Conservation (phyloP, 1,284 basidiomycete genomes). For the Kalmanozyma brasiliensis region DNA sequence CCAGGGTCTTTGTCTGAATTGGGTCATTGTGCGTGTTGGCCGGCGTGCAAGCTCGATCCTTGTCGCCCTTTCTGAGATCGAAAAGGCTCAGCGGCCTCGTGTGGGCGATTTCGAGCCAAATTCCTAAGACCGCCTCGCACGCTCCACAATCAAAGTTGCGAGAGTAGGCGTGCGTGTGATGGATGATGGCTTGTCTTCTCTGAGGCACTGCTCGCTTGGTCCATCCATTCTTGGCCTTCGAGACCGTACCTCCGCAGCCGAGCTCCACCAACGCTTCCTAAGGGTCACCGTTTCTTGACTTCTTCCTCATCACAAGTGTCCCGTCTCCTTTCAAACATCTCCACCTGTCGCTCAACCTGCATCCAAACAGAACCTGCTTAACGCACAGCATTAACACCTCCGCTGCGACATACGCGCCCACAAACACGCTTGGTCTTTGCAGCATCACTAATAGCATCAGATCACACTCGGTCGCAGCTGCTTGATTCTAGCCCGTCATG, state of each 20-base stretch:
- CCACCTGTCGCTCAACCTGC: background rate
- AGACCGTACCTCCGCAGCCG: conserved; percentile 6
- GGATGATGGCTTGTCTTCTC: background rate
- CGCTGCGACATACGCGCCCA: too few relatives aligned
- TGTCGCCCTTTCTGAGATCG: conserved; percentile 1
- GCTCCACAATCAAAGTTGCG: too few relatives aligned
- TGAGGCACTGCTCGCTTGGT: conserved; percentile 2
- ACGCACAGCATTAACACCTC: too few relatives aligned
- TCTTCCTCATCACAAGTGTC: too few relatives aligned
- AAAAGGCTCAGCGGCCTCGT: too few relatives aligned
- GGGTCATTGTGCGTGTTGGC: conserved; percentile 14
- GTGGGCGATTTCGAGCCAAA: too few relatives aligned
- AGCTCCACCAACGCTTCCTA: background rate
- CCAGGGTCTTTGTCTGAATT: background rate
- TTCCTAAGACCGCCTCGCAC: too few relatives aligned
- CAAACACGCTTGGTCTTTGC: too few relatives aligned
- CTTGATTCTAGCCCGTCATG: conserved; percentile 37
- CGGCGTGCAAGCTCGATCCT: background rate
- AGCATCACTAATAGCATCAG: too few relatives aligned
- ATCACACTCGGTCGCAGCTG: too few relatives aligned
- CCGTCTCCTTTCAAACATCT: too few relatives aligned
- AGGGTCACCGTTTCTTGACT: background rate
- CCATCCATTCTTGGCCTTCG: conserved; percentile 1
- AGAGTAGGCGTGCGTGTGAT: too few relatives aligned
- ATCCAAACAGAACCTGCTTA: background rate